Percentiles rank a stretch among this genome's conserved stretches.
Evolutionary conservation across 148 eudicot species (phyloP).

Genomic region (Pouteria glomerata): DNA sequence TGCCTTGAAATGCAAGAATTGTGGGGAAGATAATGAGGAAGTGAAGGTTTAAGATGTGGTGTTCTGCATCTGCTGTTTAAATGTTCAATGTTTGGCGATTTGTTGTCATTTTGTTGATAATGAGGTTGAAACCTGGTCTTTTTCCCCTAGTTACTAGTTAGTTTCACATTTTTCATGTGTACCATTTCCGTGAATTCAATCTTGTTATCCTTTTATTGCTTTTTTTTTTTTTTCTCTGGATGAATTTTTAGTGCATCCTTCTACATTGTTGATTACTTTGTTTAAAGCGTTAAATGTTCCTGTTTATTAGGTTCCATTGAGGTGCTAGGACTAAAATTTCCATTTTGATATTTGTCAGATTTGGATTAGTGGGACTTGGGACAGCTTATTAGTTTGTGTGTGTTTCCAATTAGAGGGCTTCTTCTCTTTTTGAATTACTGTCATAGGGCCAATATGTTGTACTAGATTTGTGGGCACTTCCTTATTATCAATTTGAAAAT

Average conservation of each 20-base stretch:
- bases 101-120: neutral
- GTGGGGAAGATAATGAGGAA: neutral
- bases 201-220: too few species aligned
- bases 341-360: neutral
- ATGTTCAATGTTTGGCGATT: neutral
- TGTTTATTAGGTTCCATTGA: neutral
- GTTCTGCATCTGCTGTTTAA: neutral
- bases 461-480: neutral
- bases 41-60: neutral
- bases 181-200: neutral
- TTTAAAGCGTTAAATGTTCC: neutral
- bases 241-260: neutral
- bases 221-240: neutral
- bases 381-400: neutral
- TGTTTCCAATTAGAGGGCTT: neutral
- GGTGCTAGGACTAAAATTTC: neutral
- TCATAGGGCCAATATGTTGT: neutral
- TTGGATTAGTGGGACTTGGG: neutral
- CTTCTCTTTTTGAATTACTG: neutral
- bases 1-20: neutral
- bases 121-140: constrained; percentile 1
- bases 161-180: neutral
- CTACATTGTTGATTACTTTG: neutral
- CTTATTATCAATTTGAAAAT: neutral
- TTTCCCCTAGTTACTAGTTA: neutral